Percentiles rank a stretch among this genome's conserved stretches.
Evolutionary conservation across 495 filamentous ascomycete genomes (phyloP).

Genomic region (Glutinoglossum americanum): DNA sequence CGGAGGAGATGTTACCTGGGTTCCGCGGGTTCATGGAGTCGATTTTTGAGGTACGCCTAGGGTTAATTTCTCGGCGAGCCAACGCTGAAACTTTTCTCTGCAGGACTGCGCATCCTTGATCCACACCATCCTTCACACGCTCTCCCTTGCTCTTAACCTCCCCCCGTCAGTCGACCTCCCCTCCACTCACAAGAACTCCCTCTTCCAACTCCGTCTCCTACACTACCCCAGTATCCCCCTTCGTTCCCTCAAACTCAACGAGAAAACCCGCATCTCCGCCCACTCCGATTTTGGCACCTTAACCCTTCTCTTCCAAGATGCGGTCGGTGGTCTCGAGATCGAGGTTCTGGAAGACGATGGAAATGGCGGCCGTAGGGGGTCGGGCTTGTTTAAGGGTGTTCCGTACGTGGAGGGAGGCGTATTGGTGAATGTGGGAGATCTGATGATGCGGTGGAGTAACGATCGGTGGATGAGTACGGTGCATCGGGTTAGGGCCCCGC

Average conservation of each 20-base stretch:
- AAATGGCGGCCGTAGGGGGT: slow-evolving; percentile 6
- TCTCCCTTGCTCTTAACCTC: slow-evolving; percentile 9
- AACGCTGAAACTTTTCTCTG: not conserved
- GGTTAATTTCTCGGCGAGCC: not conserved
- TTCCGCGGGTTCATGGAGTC: slow-evolving; percentile 27
- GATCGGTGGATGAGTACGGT: slow-evolving; percentile 33
- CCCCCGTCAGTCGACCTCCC: slow-evolving; percentile 5
- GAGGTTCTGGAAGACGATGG: slow-evolving; percentile 22
- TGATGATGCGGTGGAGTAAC: slow-evolving; percentile 32
- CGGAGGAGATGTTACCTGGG: slow-evolving; percentile 32
- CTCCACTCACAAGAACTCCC: slow-evolving; percentile 4
- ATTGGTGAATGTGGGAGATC: slow-evolving; percentile 37
- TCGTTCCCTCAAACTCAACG: slow-evolving; percentile 21
- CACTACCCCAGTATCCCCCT: slow-evolving; percentile 41
- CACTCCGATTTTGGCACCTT: slow-evolving; percentile 29
- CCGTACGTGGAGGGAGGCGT: slow-evolving; percentile 23
- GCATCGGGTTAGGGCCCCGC: slow-evolving; percentile 29
- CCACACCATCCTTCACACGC: slow-evolving; percentile 7
- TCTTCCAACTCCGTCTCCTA: slow-evolving; percentile 35
- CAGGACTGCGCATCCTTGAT: slow-evolving; percentile 8
- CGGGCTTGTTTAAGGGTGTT: slow-evolving; percentile 30
- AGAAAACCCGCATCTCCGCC: slow-evolving; percentile 12
- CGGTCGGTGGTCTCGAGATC: slow-evolving; percentile 30
- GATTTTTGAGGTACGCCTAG: not conserved
- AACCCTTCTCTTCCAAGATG: slow-evolving; percentile 31